phyloP scores from a whole-genome alignment of 192 early-diverging fungal genomes.

The Tieghemiomyces parasiticus region DNA sequence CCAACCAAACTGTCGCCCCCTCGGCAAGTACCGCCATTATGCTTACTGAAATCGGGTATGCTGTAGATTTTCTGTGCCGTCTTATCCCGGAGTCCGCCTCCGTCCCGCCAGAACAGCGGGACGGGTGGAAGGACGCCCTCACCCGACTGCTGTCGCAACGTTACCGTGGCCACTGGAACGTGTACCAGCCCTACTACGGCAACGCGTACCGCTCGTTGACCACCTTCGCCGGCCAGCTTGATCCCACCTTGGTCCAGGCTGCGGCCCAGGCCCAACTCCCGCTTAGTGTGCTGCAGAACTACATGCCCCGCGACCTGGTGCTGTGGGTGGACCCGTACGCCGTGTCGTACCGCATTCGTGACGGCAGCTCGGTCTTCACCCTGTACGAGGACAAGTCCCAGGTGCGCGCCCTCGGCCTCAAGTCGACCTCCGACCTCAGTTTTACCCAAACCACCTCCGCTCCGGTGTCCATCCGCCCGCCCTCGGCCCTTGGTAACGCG shows the following conservation, averaged over 20 bases:
- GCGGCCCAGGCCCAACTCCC: slow-evolving; percentile 30
- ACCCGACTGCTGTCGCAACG: slow-evolving; percentile 31
- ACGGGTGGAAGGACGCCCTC: slow-evolving; percentile 22
- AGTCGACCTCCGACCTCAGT: neutral
- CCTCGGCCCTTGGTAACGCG: no score
- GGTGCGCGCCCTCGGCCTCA: neutral
- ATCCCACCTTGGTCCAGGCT: slow-evolving; percentile 39
- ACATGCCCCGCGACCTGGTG: slow-evolving; percentile 49
- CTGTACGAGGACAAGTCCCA: slow-evolving; percentile 40
- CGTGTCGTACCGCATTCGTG: slow-evolving; percentile 55
- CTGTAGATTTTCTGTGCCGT: neutral
- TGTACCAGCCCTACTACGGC: slow-evolving; percentile 39
- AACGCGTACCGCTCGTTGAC: slow-evolving; percentile 67
- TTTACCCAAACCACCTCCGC: neutral
- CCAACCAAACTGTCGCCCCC: neutral
- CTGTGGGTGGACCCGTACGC: slow-evolving; percentile 59
- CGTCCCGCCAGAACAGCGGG: slow-evolving; percentile 16
- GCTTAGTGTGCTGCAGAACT: slow-evolving; percentile 28
- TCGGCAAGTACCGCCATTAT: neutral
- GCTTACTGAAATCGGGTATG: neutral
- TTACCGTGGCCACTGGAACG: slow-evolving; percentile 59
- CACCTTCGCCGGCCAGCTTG: slow-evolving; percentile 48
- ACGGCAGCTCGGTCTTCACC: slow-evolving; percentile 48
- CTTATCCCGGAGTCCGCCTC: slow-evolving; percentile 6
- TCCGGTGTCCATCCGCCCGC: neutral